Base-by-base conservation (phyloP, 2,329 filamentous ascomycete genomes). In the Tolypocladium inflatum region DNA sequence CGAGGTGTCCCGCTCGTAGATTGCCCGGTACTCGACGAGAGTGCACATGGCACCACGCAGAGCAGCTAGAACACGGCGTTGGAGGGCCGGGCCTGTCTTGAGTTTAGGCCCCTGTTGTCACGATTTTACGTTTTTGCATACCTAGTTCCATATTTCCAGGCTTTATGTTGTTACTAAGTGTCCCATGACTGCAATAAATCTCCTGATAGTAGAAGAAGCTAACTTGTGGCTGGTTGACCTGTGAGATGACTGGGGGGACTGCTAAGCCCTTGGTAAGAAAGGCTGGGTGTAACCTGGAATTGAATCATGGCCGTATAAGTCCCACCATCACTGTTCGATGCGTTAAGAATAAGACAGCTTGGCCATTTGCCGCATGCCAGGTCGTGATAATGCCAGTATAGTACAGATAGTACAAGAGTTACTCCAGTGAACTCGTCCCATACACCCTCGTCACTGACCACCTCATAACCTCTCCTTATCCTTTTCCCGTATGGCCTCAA, bases 1-100 rank as follows among this genome's bases (percentile, higher is more conserved):
- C 77, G 91, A 91, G 59, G 91, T 99, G 55, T 81, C 84, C 41
- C 85, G 89, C 35, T 71, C 70, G 38, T 71, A 62, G 63, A 64
- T 57, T 23, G 33, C 38, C 21, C 30, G 43, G 38, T 9, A 55
- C 26, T 7, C 23, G 5, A 39, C 23, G 35, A 35, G 48, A n/a
- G 48, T 21, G 26, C 23, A 7, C 15, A 33, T 17, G 3, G 19
- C 17, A n/a, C 30, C 30, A 9, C 19, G 17, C 30, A 15, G 48
- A 35, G 48, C 48, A 33, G 9, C 4, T 50, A 5, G 45, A n/a
- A n/a, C 8, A 33, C 17, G 45, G 26, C 45, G 26, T 50, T 50
- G 9, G 45, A 50, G 48, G 10, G 4, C 15, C 19, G 4, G 19
- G 7, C 9, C 19, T n/a, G 17, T 51, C 26, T 17, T 35, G 17